phyloP scores from a whole-genome alignment of 2,329 filamentous ascomycete genomes.

The Fusarium pseudocircinatum region DNA sequence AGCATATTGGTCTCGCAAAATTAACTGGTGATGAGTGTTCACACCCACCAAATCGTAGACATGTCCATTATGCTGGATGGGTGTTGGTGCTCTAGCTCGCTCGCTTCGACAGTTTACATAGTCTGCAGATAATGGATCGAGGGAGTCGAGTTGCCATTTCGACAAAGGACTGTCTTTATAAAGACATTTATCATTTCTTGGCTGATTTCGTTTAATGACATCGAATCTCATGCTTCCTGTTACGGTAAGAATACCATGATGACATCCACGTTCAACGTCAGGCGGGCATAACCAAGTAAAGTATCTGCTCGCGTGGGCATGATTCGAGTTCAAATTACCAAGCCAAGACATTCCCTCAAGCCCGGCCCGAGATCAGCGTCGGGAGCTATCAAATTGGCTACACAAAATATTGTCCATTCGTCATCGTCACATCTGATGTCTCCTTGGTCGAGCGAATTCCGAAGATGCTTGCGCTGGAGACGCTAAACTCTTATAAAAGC shows the following conservation, averaged over 20 bases:
- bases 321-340: too few relatives aligned
- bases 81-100: not conserved
- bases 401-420: not conserved
- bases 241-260: too few relatives aligned
- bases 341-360: too few relatives aligned
- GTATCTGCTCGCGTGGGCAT: not conserved
- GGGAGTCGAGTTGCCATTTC: not conserved
- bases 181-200: too few relatives aligned
- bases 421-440: not conserved
- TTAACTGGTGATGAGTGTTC: not conserved
- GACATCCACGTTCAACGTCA: not conserved
- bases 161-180: fast-evolving
- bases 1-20: not conserved
- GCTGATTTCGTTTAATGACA: too few relatives aligned
- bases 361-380: not conserved
- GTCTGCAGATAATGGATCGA: not conserved
- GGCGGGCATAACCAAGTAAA: not conserved
- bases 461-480: not conserved
- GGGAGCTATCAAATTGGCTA: not conserved
- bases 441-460: not conserved
- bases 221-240: too few relatives aligned
- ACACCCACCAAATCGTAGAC: not conserved
- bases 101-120: not conserved
- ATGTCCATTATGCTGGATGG: not conserved
- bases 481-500: not conserved